Evolutionary conservation across 495 filamentous ascomycete species (phyloP).

Genomic region (Friedmanniomyces simplex): DNA sequence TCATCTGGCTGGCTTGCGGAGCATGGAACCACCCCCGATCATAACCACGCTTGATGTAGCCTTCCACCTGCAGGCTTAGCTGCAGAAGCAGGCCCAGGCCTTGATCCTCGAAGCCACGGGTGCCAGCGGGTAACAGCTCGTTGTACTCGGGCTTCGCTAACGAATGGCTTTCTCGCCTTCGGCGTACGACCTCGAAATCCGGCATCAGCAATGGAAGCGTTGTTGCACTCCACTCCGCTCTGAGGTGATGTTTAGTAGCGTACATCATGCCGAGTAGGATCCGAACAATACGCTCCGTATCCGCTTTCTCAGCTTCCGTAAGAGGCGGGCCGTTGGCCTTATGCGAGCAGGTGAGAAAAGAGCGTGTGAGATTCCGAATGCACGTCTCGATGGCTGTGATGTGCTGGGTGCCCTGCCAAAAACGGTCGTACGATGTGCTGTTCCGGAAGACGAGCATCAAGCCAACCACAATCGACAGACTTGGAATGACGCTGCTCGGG

Average conservation of each 20-base stretch:
- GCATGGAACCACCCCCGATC: constrained; percentile 50
- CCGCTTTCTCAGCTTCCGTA: constrained; percentile 39
- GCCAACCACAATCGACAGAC: constrained; percentile 69
- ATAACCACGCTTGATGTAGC: constrained; percentile 55
- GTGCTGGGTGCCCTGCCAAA: constrained; percentile 58
- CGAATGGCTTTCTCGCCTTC: constrained; percentile 20
- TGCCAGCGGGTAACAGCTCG: constrained; percentile 47
- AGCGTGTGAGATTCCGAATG: constrained; percentile 53
- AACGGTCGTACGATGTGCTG: constrained; percentile 58
- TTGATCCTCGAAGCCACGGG: constrained; percentile 52
- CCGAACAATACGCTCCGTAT: constrained; percentile 49
- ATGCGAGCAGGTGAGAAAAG: constrained; percentile 40
- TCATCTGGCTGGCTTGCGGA: constrained; percentile 53
- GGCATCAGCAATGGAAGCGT: constrained; percentile 16
- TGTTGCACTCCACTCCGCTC: constrained; percentile 60
- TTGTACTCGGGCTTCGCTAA: constrained; percentile 50
- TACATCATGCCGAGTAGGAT: constrained; percentile 64
- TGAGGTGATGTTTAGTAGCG: constrained; percentile 63
- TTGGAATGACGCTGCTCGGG: constrained; percentile 59
- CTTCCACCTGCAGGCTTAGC: constrained; percentile 57
- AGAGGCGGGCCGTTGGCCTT: constrained; percentile 25
- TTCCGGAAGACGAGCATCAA: constrained; percentile 76
- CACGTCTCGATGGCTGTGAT: constrained; percentile 48
- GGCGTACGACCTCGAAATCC: constrained; percentile 3
- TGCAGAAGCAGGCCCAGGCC: constrained; percentile 58